Base-by-base conservation (phyloP, 208 protist genomes). In the Wallacemonas sp. region DNA sequence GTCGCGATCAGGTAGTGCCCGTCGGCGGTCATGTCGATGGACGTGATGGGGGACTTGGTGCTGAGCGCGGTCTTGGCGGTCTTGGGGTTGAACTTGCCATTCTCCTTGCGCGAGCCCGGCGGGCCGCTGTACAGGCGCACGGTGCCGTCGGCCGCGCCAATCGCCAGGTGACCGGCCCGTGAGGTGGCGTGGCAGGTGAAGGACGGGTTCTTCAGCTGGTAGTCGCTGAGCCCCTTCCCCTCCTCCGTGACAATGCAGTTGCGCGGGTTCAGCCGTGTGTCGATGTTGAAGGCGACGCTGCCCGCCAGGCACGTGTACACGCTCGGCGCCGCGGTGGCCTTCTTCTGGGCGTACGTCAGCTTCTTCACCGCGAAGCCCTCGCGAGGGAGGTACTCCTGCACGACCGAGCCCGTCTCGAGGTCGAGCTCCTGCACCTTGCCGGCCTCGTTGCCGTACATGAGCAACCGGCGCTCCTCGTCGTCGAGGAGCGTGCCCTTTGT, bases 181-280 rank as follows among this genome's bases (percentile, higher is more conserved):
- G 85, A 81, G 8, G 85, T 91, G 5, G 85, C 81, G 65, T 86
- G 79, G 61, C 81, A 87, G 1, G 81, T 87, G 69, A 91, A 80
- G 42, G 64, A 48, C 33, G 71, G 76, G 22, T 61, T 65, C 28
- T 23, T 31, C 10, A 84, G 28, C 38, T 46, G 65, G 72, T 87
- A 91, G 69, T 86, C 73, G 31, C 28, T 31, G 1, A 81, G 38
- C 7, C 33, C 54, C 39, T 78, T 76, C 12, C 72, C 79, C 16
- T 68, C 61, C 61, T 91, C 79, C 55, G 72, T 59, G 26, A 86
- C 64, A 38, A 86, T 57, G 44, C 74, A 82, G 26, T 52, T 55
- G 32, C 72, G 61, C n/a, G 81, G 78, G 61, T 85, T 55, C 59
- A 91, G 74, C 41, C 85, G 81, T n/a, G 76, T 71, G 67, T 91